A percentile compares a stretch with the other conserved stretches of the same genome.
These are phyloP conservation scores for Candida insectorum DNA, from an alignment of 805 yeast species.

Conservation along the genomic window DNA sequence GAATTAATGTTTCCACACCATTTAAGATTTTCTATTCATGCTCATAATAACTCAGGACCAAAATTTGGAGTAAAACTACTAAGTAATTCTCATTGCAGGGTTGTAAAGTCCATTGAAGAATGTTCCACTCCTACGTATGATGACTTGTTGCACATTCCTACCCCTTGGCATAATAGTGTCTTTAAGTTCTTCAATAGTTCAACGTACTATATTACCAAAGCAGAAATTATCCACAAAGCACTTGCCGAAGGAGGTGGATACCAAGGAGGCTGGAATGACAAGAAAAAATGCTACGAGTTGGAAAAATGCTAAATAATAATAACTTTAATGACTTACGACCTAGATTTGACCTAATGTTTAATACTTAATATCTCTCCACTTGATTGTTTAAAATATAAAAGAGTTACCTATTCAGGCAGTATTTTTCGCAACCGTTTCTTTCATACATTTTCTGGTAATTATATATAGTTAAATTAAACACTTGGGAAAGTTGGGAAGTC, in stretches of 20 bases:
- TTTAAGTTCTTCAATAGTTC: constrained; percentile 36
- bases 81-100: constrained; percentile 40
- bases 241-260: constrained; percentile 17
- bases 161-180: constrained; percentile 64
- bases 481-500: constrained; percentile 9
- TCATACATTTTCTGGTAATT: too few relatives aligned
- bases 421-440: too few relatives aligned
- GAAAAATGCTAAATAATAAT: not conserved
- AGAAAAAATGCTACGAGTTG: constrained; percentile 10
- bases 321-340: too few relatives aligned
- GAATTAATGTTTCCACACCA: constrained; percentile 59
- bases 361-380: too few relatives aligned
- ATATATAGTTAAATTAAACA: too few relatives aligned
- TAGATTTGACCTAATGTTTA: too few relatives aligned
- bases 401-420: too few relatives aligned
- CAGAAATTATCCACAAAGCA: constrained; percentile 17
- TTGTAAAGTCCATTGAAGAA: constrained; percentile 44
- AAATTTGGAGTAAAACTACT: constrained; percentile 55
- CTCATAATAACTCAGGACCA: constrained; percentile 58
- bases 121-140: constrained; percentile 39
- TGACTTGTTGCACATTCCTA: constrained; percentile 59
- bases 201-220: constrained; percentile 22
- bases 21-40: constrained; percentile 58
- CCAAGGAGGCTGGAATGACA: constrained; percentile 21
- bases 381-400: too few relatives aligned